A percentile compares a stretch with the other conserved stretches of the same genome.
These are phyloP conservation scores for Fistulina hepatica DNA, from an alignment of 1,284 basidiomycete species.

Conservation along the genomic window DNA sequence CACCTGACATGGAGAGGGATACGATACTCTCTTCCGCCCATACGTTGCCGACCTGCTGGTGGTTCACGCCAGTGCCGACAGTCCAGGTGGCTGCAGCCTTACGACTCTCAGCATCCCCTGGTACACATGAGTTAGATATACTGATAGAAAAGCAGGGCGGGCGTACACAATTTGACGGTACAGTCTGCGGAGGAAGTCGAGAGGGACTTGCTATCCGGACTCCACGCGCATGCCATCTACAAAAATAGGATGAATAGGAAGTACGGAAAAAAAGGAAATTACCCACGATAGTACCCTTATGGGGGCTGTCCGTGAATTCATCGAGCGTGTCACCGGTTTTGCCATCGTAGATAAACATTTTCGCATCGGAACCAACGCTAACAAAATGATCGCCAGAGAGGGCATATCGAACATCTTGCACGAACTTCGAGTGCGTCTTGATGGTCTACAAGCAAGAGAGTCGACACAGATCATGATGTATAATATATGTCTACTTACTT, in stretches of 20 bases:
- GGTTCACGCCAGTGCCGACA: slow-evolving; percentile 54
- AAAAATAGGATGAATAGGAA: slow-evolving; percentile 2
- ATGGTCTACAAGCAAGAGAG: slow-evolving; percentile 48
- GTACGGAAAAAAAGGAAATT: background rate
- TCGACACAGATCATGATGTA: background rate
- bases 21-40: slow-evolving; percentile 73
- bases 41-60: slow-evolving; percentile 85
- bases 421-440: slow-evolving; percentile 86
- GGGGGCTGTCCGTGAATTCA: slow-evolving; percentile 54
- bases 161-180: slow-evolving; percentile 77
- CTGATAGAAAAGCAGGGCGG: background rate
- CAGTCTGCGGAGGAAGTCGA: slow-evolving; percentile 84
- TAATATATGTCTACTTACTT: slow-evolving; percentile 31
- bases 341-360: slow-evolving; percentile 88
- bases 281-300: slow-evolving; percentile 71
- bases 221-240: slow-evolving; percentile 74
- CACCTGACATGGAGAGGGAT: slow-evolving; percentile 78
- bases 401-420: slow-evolving; percentile 84
- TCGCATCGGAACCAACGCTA: slow-evolving; percentile 87
- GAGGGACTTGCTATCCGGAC: slow-evolving; percentile 60
- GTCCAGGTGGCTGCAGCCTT: slow-evolving; percentile 62
- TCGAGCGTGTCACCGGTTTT: slow-evolving; percentile 73
- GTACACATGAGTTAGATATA: background rate
- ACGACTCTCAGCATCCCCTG: slow-evolving; percentile 72
- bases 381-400: slow-evolving; percentile 77